Conservation (phyloP, 768 basidiomycete genomes). For the Boletus barrowsii region DNA sequence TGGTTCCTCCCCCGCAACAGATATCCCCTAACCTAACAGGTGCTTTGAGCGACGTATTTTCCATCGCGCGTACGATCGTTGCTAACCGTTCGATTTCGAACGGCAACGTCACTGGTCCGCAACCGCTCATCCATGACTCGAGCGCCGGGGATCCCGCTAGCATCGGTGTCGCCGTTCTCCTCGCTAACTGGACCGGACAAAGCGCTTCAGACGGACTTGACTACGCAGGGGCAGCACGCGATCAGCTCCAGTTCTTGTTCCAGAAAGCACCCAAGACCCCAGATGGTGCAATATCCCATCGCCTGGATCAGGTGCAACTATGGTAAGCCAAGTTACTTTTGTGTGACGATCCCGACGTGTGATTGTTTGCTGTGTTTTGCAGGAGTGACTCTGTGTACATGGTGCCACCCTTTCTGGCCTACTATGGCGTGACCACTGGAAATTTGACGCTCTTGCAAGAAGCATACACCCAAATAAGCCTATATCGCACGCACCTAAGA, state of each 20-base stretch:
- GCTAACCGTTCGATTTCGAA: slow-evolving; percentile 42
- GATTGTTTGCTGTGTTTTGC: background rate
- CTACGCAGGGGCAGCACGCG: slow-evolving; percentile 60
- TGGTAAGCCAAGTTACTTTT: slow-evolving; percentile 42
- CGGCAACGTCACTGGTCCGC: slow-evolving; percentile 45
- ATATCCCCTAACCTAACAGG: slow-evolving; percentile 19
- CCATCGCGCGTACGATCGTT: slow-evolving; percentile 53
- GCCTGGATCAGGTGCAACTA: slow-evolving; percentile 62
- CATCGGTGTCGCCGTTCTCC: slow-evolving; percentile 67
- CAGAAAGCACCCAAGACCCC: slow-evolving; percentile 53
- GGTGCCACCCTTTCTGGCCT: slow-evolving; percentile 85
- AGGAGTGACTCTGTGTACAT: slow-evolving; percentile 84
- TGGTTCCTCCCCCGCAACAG: slow-evolving; percentile 27
- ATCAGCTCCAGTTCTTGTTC: slow-evolving; percentile 65
- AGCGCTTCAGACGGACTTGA: slow-evolving; percentile 40
- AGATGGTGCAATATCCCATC: slow-evolving; percentile 83
- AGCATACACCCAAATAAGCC: slow-evolving; percentile 66
- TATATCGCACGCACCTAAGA: slow-evolving; percentile 67
- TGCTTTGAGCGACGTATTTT: slow-evolving; percentile 51
- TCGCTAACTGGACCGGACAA: slow-evolving; percentile 53
- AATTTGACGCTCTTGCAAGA: slow-evolving; percentile 59
- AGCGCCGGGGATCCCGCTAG: slow-evolving; percentile 78
- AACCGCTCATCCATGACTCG: slow-evolving; percentile 54
- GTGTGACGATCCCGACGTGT: background rate
- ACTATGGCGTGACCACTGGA: slow-evolving; percentile 63